phyloP scores from a whole-genome alignment of 2,329 filamentous ascomycete species.

The Xylaria sp. region DNA sequence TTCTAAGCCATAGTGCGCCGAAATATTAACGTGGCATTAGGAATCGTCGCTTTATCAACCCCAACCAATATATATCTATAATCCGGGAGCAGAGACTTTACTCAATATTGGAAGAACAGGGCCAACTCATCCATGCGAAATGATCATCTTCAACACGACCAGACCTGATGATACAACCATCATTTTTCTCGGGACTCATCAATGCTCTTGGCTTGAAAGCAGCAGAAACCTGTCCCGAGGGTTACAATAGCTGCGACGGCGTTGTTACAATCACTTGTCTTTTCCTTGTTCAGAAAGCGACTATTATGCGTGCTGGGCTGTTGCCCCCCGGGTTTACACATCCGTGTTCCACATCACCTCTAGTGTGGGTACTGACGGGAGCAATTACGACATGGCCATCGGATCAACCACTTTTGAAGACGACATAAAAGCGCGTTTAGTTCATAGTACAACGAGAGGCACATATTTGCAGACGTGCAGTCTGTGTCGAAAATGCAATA shows the following conservation, averaged over 20 bases:
- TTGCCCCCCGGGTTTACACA: slow-evolving; percentile 13
- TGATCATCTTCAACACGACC: slow-evolving; percentile 16
- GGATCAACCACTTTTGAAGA: slow-evolving; percentile 22
- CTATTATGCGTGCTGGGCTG: slow-evolving; percentile 27
- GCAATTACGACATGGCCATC: slow-evolving; percentile 19
- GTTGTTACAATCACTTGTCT: slow-evolving; percentile 25
- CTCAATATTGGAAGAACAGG: slow-evolving; percentile 21
- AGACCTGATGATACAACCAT: slow-evolving; percentile 17
- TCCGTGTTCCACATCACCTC: slow-evolving; percentile 23
- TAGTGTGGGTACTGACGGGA: not conserved
- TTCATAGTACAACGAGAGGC: not conserved
- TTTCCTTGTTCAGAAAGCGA: slow-evolving; percentile 24
- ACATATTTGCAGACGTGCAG: slow-evolving; percentile 17
- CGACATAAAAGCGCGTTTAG: slow-evolving; percentile 9
- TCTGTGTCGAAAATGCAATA: slow-evolving; percentile 8
- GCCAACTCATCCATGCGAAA: slow-evolving; percentile 26
- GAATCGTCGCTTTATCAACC: not conserved
- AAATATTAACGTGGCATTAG: not conserved
- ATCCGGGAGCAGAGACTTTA: not conserved
- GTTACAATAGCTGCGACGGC: slow-evolving; percentile 21
- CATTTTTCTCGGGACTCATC: slow-evolving; percentile 22
- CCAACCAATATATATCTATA: slow-evolving; percentile 8
- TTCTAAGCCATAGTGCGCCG: not conserved
- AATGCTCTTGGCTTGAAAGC: slow-evolving; percentile 16
- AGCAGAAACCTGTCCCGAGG: slow-evolving; percentile 1